Evolutionary conservation across 352 stramenopile species (phyloP), one percentile per base, ranked within the genome.

Genomic region (Globisporangium paroecandrum): DNA sequence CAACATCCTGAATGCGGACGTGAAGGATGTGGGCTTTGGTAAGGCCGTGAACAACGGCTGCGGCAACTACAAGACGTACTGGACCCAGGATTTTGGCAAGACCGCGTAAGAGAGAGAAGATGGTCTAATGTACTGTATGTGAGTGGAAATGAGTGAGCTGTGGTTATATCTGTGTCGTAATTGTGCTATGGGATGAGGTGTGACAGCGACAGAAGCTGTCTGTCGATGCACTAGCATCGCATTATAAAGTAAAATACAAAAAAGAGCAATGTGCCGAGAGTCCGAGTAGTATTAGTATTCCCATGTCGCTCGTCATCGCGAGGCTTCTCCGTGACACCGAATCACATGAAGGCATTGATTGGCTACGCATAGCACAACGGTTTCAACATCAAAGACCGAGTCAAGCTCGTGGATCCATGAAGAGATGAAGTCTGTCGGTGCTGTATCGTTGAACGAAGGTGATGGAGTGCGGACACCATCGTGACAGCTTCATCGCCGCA

Each of bases 1-100:
- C 22, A 86, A 86, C 65, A 86, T 86, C 56, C 68, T 86, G 24
- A 81, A 81, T 8, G 27, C n/a, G 4, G 41, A 55, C 36, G 34
- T 64, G 24, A 63, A 64, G n/a, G 36, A 64, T 15, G 63, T 68
- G 32, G 63, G 63, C 38, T 68, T 68, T 13, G 63, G 51, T 15
- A 36, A 43, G 22, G 51, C 29, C 13, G 59, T 47, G 22, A 68
- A 68, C 54, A 55, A 53, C 59, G 63, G 63, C 32, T 68, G 63
- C 55, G 34, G 51, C 24, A 64, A 54, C 63, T 68, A 68, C 63
- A 22, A 24, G 29, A 55, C 27, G 22, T 68, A 68, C 63, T 68
- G 63, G 63, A 64, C 63, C 13, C 63, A 68, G 54, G 63, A 68
- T 53, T 68, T 68, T 55, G 54, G 63, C 53, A 64, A 62, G 53